phyloP scores from a whole-genome alignment of 139 green algal genomes.

The Coelastrella sp. region DNA sequence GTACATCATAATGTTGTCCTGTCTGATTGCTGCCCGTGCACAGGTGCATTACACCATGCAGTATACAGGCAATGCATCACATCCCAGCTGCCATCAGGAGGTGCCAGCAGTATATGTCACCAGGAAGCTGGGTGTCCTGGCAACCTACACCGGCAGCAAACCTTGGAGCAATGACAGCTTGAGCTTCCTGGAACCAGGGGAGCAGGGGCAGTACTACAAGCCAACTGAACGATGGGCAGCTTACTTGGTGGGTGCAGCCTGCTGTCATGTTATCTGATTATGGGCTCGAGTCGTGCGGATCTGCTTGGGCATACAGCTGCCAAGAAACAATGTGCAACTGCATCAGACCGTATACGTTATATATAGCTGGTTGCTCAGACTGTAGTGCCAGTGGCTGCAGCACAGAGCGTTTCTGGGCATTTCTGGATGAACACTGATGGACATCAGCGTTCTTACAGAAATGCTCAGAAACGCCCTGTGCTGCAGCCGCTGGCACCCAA shows the following conservation, averaged over 20 bases:
- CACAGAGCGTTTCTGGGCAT: too few relatives aligned
- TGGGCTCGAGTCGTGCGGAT: too few relatives aligned
- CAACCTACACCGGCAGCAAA: background rate
- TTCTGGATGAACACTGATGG: too few relatives aligned
- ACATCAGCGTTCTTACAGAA: too few relatives aligned
- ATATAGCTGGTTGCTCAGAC: too few relatives aligned
- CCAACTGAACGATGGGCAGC: slow-evolving; percentile 45
- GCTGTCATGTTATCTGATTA: too few relatives aligned
- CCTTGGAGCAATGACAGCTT: slow-evolving; percentile 26
- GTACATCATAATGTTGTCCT: background rate
- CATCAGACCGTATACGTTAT: too few relatives aligned
- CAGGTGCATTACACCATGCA: slow-evolving; percentile 32
- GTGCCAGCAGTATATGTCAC: slow-evolving; percentile 42
- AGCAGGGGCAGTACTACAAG: slow-evolving; percentile 33
- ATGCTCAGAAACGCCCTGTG: too few relatives aligned
- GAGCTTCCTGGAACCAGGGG: slow-evolving; percentile 25
- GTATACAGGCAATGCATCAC: slow-evolving; percentile 5
- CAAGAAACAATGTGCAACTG: too few relatives aligned
- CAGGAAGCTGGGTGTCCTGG: slow-evolving; percentile 20
- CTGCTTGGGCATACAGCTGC: too few relatives aligned
- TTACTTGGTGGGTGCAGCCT: slow-evolving; percentile 5
- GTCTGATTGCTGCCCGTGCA: background rate
- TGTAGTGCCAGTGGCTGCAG: too few relatives aligned
- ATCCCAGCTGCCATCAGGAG: slow-evolving; percentile 29
- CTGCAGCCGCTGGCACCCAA: too few relatives aligned